These are phyloP conservation scores for Nemania diffusa DNA, from an alignment of 2,329 filamentous ascomycete species.

Conservation along the genomic window DNA sequence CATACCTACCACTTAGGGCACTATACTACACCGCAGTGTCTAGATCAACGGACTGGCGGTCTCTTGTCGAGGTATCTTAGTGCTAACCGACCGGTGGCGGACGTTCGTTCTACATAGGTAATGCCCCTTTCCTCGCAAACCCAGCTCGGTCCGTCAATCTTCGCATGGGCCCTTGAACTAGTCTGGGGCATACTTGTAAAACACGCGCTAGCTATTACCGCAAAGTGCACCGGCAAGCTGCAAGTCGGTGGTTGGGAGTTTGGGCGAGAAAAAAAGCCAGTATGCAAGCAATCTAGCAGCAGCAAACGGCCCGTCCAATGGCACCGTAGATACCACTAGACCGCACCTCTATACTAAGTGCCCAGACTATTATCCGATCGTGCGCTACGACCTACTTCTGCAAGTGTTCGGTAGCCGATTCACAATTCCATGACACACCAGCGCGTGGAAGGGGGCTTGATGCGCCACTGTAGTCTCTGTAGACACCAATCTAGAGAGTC, in stretches of 20 bases:
- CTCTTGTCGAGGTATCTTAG: slow-evolving; percentile 19
- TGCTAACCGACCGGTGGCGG: slow-evolving; percentile 28
- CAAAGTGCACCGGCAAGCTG: slow-evolving; percentile 20
- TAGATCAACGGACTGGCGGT: slow-evolving; percentile 7
- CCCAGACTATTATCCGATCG: slow-evolving; percentile 9
- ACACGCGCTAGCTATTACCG: slow-evolving; percentile 24
- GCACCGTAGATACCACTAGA: slow-evolving; percentile 8
- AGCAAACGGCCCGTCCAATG: slow-evolving; percentile 5
- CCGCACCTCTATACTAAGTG: background rate
- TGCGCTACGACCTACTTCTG: slow-evolving; percentile 23
- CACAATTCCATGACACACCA: slow-evolving; percentile 19
- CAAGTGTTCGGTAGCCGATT: slow-evolving; percentile 34
- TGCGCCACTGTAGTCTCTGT: slow-evolving; percentile 6
- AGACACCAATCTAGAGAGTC: slow-evolving; percentile 5
- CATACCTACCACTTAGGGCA: too few relatives aligned
- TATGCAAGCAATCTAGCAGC: background rate
- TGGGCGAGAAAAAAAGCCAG: background rate
- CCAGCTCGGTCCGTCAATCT: slow-evolving; percentile 22
- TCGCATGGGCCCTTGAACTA: slow-evolving; percentile 29
- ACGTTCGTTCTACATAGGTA: slow-evolving; percentile 9
- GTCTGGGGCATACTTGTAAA: slow-evolving; percentile 23
- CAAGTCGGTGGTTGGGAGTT: slow-evolving; percentile 26
- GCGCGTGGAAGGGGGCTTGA: slow-evolving; percentile 17
- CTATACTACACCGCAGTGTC: too few relatives aligned
- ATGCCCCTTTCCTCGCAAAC: slow-evolving; percentile 33